Conservation (phyloP, 2,329 filamentous ascomycete genomes). For the Cordyceps pruinosa region DNA sequence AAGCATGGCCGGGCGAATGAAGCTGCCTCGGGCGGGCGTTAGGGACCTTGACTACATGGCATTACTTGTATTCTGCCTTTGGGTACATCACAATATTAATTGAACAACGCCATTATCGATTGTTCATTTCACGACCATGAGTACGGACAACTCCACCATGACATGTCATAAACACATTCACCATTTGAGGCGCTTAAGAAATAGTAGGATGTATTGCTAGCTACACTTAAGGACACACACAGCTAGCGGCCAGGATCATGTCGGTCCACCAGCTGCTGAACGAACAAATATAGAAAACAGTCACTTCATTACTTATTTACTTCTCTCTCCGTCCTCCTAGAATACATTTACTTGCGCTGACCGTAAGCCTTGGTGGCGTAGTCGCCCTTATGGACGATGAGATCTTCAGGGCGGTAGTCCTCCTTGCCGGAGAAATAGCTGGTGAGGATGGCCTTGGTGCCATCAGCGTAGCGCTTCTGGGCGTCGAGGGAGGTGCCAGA, state of each 20-base stretch:
- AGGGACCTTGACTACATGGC: not conserved
- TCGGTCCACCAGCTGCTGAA: not conserved
- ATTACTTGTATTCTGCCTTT: not conserved
- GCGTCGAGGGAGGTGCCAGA: conserved; percentile 97
- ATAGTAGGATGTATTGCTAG: conserved; percentile 3
- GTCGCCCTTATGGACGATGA: conserved; percentile 84
- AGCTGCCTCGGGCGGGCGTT: not conserved
- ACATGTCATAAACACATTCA: not conserved
- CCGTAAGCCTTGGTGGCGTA: conserved; percentile 95
- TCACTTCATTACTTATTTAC: not conserved
- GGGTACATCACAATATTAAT: not conserved
- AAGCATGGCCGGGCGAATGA: conserved; percentile 1
- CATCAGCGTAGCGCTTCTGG: conserved; percentile 83
- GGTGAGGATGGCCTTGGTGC: conserved; percentile 82
- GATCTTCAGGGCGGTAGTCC: conserved; percentile 84
- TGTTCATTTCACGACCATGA: not conserved
- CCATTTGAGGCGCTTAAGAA: not conserved
- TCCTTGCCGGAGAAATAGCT: conserved; percentile 82
- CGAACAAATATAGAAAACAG: not conserved
- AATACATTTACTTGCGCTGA: conserved; percentile 48
- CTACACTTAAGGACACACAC: conserved; percentile 8
- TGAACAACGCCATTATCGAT: not conserved
- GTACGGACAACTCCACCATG: no score
- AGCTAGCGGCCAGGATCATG: conserved; percentile 10
- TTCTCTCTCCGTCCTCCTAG: not conserved